A percentile compares a stretch with the other conserved stretches of the same genome.
These are phyloP conservation scores for Aspergillus sp. DNA, from an alignment of 2,329 filamentous ascomycete genomes.

Conservation along the genomic window DNA sequence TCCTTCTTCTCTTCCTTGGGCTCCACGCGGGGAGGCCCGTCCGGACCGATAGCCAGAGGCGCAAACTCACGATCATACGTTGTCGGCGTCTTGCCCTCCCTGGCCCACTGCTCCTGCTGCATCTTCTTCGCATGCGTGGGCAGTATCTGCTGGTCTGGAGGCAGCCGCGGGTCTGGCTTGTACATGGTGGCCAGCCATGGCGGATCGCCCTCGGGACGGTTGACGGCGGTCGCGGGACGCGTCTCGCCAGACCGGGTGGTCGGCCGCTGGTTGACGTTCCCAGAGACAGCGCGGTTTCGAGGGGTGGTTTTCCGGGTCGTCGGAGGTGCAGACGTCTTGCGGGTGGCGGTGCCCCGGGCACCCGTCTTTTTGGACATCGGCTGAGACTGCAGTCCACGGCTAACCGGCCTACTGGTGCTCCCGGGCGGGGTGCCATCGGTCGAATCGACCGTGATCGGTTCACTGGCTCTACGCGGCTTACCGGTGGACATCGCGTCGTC, in stretches of 20 bases:
- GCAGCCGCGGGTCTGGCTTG: conserved; percentile 89
- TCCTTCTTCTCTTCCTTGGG: conserved; percentile 15
- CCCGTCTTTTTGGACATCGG: conserved; percentile 32
- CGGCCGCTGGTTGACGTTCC: conserved; percentile 49
- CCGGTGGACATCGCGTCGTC: conserved; percentile 59
- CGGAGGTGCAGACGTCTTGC: conserved; percentile 40
- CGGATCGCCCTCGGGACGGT: conserved; percentile 86
- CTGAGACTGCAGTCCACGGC: conserved; percentile 28
- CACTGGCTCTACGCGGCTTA: conserved; percentile 68
- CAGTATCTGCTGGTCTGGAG: conserved; percentile 91
- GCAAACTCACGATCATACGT: conserved; percentile 86
- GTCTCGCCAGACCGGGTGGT: conserved; percentile 62
- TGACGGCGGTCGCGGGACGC: conserved; percentile 53
- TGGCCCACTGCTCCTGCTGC: conserved; percentile 94
- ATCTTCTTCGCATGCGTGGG: conserved; percentile 89
- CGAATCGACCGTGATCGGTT: conserved; percentile 34
- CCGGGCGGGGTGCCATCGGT: conserved; percentile 22
- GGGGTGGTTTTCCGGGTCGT: conserved; percentile 41
- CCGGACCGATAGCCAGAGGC: conserved; percentile 59
- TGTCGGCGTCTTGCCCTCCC: conserved; percentile 80
- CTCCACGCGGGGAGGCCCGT: conserved; percentile 28
- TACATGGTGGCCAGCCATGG: conserved; percentile 95
- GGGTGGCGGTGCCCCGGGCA: conserved; percentile 25
- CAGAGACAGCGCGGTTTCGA: conserved; percentile 34
- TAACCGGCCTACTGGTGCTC: conserved; percentile 29